phyloP scores from a whole-genome alignment of 75 land plant species.

The Selaginella moellendorffii region DNA sequence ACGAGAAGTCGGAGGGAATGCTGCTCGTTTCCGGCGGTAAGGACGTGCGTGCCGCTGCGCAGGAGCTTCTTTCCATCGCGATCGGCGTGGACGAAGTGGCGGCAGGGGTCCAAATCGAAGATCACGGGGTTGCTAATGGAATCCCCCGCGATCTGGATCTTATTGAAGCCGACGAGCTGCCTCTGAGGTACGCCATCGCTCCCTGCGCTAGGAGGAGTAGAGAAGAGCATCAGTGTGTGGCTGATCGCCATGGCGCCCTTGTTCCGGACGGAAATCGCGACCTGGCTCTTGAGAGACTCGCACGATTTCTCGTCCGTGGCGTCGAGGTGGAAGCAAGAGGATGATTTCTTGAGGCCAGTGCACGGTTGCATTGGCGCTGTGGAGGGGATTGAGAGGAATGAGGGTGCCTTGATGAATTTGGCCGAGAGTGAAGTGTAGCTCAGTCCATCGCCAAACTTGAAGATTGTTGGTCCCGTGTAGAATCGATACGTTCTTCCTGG shows the following conservation, averaged over 20 bases:
- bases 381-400: not conserved
- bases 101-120: not conserved
- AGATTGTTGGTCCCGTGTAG: constrained; percentile 8
- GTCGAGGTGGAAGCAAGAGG: not conserved
- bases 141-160: not conserved
- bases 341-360: not conserved
- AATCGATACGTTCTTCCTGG: constrained; percentile 7
- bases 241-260: not conserved
- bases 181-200: not conserved
- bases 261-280: not conserved
- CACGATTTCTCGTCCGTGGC: not conserved
- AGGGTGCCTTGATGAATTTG: constrained; percentile 3
- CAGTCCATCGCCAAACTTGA: constrained; percentile 14
- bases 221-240: not conserved
- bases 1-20: not conserved
- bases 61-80: not conserved
- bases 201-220: not conserved
- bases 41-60: not conserved
- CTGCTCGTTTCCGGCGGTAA: not conserved
- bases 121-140: not conserved
- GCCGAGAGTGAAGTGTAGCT: constrained; percentile 25
- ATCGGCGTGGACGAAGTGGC: not conserved
- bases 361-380: not conserved
- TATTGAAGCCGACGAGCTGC: not conserved
- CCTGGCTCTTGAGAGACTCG: not conserved